Evolutionary conservation across 1,139 yeast species (phyloP).

Genomic region (Pichia sp.): DNA sequence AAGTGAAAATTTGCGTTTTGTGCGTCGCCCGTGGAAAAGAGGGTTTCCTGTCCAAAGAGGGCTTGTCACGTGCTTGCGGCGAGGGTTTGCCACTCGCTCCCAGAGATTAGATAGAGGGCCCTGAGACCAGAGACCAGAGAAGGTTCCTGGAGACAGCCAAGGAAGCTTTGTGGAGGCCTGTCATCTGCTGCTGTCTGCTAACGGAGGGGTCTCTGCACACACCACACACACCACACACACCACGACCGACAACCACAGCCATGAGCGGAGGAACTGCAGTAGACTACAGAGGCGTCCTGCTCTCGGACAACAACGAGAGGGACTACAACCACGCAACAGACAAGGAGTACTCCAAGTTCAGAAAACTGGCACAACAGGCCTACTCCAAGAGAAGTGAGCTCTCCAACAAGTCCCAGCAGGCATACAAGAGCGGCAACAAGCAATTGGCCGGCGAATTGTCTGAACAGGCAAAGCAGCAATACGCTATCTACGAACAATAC

Average conservation of each 20-base stretch:
- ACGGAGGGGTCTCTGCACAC: too few relatives aligned
- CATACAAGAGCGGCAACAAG: slow-evolving; percentile 73
- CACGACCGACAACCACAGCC: too few relatives aligned
- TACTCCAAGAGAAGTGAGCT: slow-evolving; percentile 55
- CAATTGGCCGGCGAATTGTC: slow-evolving; percentile 71
- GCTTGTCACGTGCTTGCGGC: not conserved
- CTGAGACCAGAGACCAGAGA: too few relatives aligned
- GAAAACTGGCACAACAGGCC: slow-evolving; percentile 70
- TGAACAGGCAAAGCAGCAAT: slow-evolving; percentile 60
- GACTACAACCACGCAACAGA: slow-evolving; percentile 79
- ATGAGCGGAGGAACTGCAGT: slow-evolving; percentile 3
- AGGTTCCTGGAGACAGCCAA: too few relatives aligned
- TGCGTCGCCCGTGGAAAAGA: not conserved
- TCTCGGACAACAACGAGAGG: slow-evolving; percentile 17
- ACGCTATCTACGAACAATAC: slow-evolving; percentile 60
- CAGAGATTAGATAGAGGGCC: too few relatives aligned
- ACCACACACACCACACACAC: too few relatives aligned
- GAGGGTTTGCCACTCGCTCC: not conserved
- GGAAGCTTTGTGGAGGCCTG: too few relatives aligned
- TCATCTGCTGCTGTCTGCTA: too few relatives aligned
- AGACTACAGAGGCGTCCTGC: slow-evolving; percentile 1
- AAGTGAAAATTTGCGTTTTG: not conserved
- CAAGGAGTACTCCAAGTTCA: slow-evolving; percentile 57
- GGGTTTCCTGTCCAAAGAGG: not conserved
- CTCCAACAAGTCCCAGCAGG: slow-evolving; percentile 69